Base-by-base conservation (phyloP, 2,329 filamentous ascomycete species). In the Phaeosphaeriaceae sp. region DNA sequence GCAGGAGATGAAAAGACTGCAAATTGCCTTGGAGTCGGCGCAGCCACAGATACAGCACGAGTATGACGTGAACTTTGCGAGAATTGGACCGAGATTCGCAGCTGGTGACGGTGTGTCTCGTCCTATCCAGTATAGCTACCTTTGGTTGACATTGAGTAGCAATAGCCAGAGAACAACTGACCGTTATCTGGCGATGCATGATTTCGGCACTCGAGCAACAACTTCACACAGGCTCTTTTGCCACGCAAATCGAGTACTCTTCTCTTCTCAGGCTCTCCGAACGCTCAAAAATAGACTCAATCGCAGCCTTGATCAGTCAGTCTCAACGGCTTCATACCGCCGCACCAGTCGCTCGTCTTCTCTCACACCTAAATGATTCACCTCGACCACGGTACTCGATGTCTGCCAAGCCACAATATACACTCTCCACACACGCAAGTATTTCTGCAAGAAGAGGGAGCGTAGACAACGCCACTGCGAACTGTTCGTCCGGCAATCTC, bases 51-150 rank as follows among this genome's bases (percentile, higher is more conserved):
- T 44, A 22, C 36, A 44, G 21, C 36, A 13, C 21, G 49, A 51
- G 20, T 51, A 51, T 15, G 40, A 51, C 49, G 13, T 7, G 15
- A 21, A 51, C 21, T 42, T 44, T 24, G 49, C 49, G 10, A 44
- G 36, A 27, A 36, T 51, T 20, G 49, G 49, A 11, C 13, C 49
- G 24, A 27, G 11, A 19, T 51, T 51, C 21, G 49, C 49, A n/a
- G 6, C 33, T 27, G 49, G 49, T 13, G 36, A 51, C 20, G 1
- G 49, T 51, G 36, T 44, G 49, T 44, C 19, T 42, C n/a, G n/a
- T n/a, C n/a, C n/a, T 42, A 5, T 7, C 6, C 40, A 42, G 6
- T 42, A 5, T 6, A 7, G 9, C 15, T 17, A 19, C 31, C 9
- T n/a, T 27, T 31, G 47, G 40, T 20, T 46, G 21, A 46, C 31